These are phyloP conservation scores for Trichophyton verrucosum DNA, from an alignment of 2,329 filamentous ascomycete genomes.

Conservation along the genomic window DNA sequence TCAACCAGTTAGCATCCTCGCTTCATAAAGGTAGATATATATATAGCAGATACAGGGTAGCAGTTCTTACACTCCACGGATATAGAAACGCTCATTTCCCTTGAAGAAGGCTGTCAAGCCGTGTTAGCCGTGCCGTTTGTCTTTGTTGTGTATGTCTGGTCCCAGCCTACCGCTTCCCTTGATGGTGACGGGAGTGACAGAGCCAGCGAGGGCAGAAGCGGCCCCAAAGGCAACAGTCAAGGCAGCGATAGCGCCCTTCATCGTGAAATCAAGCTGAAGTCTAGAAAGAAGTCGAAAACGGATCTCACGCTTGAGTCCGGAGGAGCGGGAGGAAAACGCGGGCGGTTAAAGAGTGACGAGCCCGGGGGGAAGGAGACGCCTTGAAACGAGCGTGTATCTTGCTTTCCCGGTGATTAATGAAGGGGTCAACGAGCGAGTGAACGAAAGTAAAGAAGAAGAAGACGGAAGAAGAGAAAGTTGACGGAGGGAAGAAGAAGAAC, in stretches of 20 bases:
- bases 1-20: conserved; percentile 27
- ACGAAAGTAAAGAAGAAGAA: neutral
- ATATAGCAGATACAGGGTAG: too few species aligned
- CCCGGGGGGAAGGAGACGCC: neutral
- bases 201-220: conserved; percentile 35
- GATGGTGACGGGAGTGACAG: conserved; percentile 45
- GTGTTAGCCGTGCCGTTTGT: neutral
- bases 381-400: conserved; percentile 1
- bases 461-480: neutral
- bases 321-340: conserved; percentile 12
- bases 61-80: conserved; percentile 31
- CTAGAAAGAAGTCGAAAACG: neutral
- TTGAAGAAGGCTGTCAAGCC: conserved; percentile 45
- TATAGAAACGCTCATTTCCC: conserved; percentile 45
- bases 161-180: conserved; percentile 45
- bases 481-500: neutral
- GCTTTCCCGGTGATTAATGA: neutral
- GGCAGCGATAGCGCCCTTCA: conserved; percentile 42
- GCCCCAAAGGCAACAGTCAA: conserved; percentile 37
- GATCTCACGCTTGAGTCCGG: neutral
- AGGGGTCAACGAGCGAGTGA: neutral
- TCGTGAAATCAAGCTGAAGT: conserved; percentile 18
- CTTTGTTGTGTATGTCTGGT: neutral
- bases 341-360: conserved; percentile 6
- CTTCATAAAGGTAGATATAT: neutral